Evolutionary conservation across 345 rosid genomes (phyloP).

Genomic region (Eucalyptus leucophloia): DNA sequence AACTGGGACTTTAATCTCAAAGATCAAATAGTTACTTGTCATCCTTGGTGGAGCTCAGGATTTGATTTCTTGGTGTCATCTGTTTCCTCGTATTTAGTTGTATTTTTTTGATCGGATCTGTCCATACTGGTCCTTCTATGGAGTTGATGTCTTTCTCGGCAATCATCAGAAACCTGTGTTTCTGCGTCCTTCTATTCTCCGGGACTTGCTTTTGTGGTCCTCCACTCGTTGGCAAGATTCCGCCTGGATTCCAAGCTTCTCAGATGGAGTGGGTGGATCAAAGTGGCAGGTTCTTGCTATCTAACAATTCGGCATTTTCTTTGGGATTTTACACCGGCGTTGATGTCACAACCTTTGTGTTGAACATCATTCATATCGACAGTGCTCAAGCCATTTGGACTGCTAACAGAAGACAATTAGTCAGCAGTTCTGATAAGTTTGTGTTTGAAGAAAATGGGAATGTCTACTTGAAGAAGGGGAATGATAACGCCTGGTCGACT

Average conservation of each 20-base stretch:
- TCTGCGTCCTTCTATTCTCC: conserved; percentile 4
- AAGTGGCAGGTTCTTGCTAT: conserved; percentile 21
- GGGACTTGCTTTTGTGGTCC: background rate
- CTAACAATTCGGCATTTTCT: conserved; percentile 19
- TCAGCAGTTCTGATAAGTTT: conserved; percentile 18
- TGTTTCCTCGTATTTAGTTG: background rate
- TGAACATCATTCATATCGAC: conserved; percentile 14
- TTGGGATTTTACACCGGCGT: conserved; percentile 21
- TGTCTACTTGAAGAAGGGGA: conserved; percentile 11
- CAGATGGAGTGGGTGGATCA: conserved; percentile 21
- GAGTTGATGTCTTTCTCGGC: conserved; percentile 7
- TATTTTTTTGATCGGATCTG: background rate
- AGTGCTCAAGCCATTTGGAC: conserved; percentile 29
- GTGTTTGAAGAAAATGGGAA: conserved; percentile 27
- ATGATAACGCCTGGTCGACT: conserved; percentile 21
- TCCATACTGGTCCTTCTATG: background rate
- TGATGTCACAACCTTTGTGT: conserved; percentile 13
- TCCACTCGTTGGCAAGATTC: conserved; percentile 13
- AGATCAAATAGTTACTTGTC: background rate
- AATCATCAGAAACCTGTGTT: background rate
- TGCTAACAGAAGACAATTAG: conserved; percentile 21
- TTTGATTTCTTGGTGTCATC: background rate
- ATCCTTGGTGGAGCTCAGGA: background rate
- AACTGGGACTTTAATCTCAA: background rate
- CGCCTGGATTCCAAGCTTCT: conserved; percentile 33